Conservation (phyloP, 73 alveolate species). For the Halteria grandinella region DNA sequence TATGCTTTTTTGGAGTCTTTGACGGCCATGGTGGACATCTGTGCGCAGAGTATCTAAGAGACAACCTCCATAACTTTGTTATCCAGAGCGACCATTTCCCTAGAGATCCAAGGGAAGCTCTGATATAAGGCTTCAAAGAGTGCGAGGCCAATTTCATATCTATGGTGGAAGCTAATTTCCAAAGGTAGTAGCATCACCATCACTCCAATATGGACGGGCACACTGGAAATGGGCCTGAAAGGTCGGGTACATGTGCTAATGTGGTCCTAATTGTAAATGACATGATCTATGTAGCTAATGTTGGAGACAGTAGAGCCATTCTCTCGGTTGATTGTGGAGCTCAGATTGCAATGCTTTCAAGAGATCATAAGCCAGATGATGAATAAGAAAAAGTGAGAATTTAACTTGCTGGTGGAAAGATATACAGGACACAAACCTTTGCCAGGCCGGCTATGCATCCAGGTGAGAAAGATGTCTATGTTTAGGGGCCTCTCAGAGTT, state of each 20-base stretch:
- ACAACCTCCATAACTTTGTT: constrained; percentile 73
- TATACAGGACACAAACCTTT: constrained; percentile 65
- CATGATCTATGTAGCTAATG: constrained; percentile 60
- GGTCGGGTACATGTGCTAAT: constrained; percentile 68
- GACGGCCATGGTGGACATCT: constrained; percentile 91
- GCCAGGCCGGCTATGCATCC: constrained; percentile 21
- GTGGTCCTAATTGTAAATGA: constrained; percentile 29
- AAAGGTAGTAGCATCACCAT: constrained; percentile 63
- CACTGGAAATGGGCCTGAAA: constrained; percentile 71
- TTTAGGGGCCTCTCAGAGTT: constrained; percentile 96
- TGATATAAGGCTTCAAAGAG: constrained; percentile 87
- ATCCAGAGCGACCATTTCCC: constrained; percentile 80
- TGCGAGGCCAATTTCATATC: constrained; percentile 84
- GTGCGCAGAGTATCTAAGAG: constrained; percentile 78
- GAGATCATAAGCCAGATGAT: constrained; percentile 71
- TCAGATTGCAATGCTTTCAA: constrained; percentile 38
- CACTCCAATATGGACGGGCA: constrained; percentile 72
- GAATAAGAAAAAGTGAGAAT: constrained; percentile 53
- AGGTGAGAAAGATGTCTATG: constrained; percentile 54
- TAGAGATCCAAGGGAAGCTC: constrained; percentile 88
- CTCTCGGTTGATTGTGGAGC: constrained; percentile 49
- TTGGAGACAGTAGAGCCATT: constrained; percentile 71
- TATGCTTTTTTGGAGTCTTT: constrained; percentile 79
- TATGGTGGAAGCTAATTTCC: constrained; percentile 67
- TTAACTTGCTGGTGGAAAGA: constrained; percentile 67